Evolutionary conservation across 768 basidiomycete genomes (phyloP).

Genomic region (Trichaptum fuscoviolaceum): DNA sequence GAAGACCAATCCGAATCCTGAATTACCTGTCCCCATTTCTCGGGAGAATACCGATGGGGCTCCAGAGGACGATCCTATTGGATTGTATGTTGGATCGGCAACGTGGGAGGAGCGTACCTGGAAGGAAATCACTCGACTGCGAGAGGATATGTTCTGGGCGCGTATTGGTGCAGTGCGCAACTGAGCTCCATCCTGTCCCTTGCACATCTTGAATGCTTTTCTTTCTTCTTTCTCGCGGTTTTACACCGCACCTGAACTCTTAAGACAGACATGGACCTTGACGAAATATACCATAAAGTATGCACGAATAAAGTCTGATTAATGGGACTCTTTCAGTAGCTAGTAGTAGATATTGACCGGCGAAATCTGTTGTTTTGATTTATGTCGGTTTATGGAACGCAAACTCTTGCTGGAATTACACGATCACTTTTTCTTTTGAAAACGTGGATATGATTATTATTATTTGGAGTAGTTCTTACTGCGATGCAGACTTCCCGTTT

Average conservation of each 20-base stretch:
- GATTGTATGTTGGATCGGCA: slow-evolving; percentile 51
- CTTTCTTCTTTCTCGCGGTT: background rate
- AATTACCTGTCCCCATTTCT: background rate
- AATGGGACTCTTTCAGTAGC: background rate
- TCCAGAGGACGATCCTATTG: background rate
- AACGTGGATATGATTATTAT: too few species aligned
- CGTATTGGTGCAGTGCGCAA: slow-evolving; percentile 52
- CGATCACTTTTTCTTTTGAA: too few species aligned
- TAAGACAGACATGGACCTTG: background rate
- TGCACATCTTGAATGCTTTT: background rate
- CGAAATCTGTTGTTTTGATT: background rate
- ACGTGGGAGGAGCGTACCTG: slow-evolving; percentile 87
- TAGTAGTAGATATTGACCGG: background rate
- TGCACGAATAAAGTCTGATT: background rate
- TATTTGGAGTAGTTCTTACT: too few species aligned
- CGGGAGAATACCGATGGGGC: background rate
- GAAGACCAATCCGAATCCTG: background rate
- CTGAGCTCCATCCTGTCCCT: background rate
- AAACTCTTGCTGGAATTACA: background rate
- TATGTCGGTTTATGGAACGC: background rate
- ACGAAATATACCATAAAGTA: background rate
- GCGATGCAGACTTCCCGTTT: too few species aligned
- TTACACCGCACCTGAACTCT: background rate
- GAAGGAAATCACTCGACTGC: slow-evolving; percentile 68
- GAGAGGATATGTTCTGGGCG: slow-evolving; percentile 87